A percentile compares a stretch with the other conserved stretches of the same genome.
These are phyloP conservation scores for Vaccinium darrowii DNA, from an alignment of 148 eudicot genomes.

Conservation along the genomic window DNA sequence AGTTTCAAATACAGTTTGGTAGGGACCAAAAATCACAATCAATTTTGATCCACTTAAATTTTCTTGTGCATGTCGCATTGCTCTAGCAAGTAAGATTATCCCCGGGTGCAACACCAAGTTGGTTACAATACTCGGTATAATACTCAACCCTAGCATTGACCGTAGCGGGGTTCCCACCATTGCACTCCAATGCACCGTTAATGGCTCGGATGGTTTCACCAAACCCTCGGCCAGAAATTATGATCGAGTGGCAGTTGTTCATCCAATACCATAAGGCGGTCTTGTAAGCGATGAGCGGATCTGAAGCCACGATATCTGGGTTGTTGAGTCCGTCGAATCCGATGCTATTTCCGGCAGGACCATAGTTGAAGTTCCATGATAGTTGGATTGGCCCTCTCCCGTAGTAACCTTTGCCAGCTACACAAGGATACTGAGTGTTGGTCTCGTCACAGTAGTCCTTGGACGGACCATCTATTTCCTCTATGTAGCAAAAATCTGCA, in stretches of 20 bases:
- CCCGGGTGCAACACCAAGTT: conserved; percentile 47
- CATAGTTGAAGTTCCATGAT: conserved; percentile 64
- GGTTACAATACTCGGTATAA: conserved; percentile 39
- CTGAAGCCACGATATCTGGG: conserved; percentile 52
- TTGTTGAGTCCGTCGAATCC: conserved; percentile 41
- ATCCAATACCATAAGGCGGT: conserved; percentile 66
- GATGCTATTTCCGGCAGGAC: conserved; percentile 37
- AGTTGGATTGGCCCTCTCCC: conserved; percentile 70
- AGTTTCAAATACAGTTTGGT: too few species aligned
- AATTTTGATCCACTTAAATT: not conserved
- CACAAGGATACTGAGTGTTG: conserved; percentile 43
- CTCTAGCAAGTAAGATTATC: conserved; percentile 27
- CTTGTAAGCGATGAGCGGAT: conserved; percentile 48
- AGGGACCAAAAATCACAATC: too few species aligned
- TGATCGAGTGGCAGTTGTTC: conserved; percentile 33
- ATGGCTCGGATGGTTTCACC: conserved; percentile 57
- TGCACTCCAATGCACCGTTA: conserved; percentile 47
- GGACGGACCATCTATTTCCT: conserved; percentile 34
- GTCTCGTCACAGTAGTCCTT: conserved; percentile 32
- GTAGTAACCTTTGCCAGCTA: conserved; percentile 35
- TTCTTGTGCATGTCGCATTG: not conserved
- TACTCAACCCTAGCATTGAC: conserved; percentile 36
- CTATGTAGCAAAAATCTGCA: conserved; percentile 49
- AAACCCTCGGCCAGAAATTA: conserved; percentile 49
- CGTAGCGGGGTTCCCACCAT: conserved; percentile 23